Evolutionary conservation across 208 protist genomes (phyloP).

Genomic region (Eutreptiella sp.): DNA sequence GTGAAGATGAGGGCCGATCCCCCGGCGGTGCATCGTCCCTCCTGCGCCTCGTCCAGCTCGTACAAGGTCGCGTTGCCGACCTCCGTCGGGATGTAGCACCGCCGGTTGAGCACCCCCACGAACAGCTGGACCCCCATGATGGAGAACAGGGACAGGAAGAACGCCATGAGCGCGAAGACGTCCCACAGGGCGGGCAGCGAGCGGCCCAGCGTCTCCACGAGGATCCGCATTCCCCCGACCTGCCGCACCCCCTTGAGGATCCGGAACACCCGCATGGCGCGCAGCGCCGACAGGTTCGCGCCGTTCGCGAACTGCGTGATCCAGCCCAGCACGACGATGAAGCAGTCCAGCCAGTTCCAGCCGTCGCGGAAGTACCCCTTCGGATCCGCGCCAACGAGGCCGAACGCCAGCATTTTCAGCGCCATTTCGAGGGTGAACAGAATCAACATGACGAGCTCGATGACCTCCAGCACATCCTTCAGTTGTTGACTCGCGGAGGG

Average conservation of each 20-base stretch:
- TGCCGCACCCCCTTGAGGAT: conserved; percentile 13
- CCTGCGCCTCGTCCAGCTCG: not conserved
- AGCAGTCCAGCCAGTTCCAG: conserved; percentile 29
- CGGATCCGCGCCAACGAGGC: conserved; percentile 25
- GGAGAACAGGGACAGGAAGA: conserved; percentile 21
- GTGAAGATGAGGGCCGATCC: not conserved
- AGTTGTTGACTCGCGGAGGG: conserved; percentile 9
- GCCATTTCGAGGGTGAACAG: conserved; percentile 27
- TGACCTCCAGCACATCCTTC: not conserved
- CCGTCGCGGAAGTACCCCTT: conserved; percentile 13
- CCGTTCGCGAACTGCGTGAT: not conserved
- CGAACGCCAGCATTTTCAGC: conserved; percentile 28
- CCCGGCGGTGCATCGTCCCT: too few species aligned
- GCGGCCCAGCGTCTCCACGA: conserved; percentile 17
- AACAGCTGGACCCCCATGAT: conserved; percentile 32
- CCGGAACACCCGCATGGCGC: conserved; percentile 18
- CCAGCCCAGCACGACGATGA: conserved; percentile 25
- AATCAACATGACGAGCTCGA: conserved; percentile 2
- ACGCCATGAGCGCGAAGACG: conserved; percentile 29
- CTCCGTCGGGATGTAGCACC: conserved; percentile 18
- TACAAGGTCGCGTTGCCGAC: not conserved
- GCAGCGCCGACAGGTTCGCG: conserved; percentile 20
- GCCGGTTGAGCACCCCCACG: conserved; percentile 13
- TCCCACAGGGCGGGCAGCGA: conserved; percentile 17
- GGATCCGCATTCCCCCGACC: conserved; percentile 10